Evolutionary conservation across 192 early-diverging fungal species (phyloP).

Genomic region (Coemansia nantahalensis): DNA sequence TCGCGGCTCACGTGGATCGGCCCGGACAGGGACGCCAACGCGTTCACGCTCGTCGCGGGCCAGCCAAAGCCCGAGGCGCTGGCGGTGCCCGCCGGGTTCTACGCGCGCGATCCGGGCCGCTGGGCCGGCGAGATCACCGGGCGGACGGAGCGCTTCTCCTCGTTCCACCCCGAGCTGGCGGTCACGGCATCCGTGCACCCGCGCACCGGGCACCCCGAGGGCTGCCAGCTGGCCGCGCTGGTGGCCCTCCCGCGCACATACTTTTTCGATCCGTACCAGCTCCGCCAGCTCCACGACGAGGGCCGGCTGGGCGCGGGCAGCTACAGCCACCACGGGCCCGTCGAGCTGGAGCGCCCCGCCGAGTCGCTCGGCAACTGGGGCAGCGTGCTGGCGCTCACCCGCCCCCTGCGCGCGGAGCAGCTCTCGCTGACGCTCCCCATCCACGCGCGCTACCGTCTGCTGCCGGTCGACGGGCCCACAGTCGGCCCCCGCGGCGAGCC

Average conservation of each 20-base stretch:
- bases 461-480: constrained; percentile 13
- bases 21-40: constrained; percentile 4
- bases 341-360: constrained; percentile 45
- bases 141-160: constrained; percentile 21
- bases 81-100: constrained; percentile 14
- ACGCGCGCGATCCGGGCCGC: neutral
- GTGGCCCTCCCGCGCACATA: constrained; percentile 32
- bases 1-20: constrained; percentile 41
- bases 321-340: constrained; percentile 23
- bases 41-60: constrained; percentile 9
- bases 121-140: constrained; percentile 7
- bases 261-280: constrained; percentile 49
- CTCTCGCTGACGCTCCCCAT: constrained; percentile 24
- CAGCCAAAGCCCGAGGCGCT: constrained; percentile 4
- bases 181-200: constrained; percentile 10
- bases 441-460: constrained; percentile 44
- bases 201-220: neutral
- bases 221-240: constrained; percentile 19
- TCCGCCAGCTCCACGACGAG: constrained; percentile 14
- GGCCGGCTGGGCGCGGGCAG: constrained; percentile 1
- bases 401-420: neutral
- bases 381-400: constrained; percentile 28
- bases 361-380: constrained; percentile 42
- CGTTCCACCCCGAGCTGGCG: constrained; percentile 36
- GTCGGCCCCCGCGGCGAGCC: constrained; percentile 45